phyloP scores from a whole-genome alignment of 2,329 filamentous ascomycete genomes.

The Aspergillus quadrilineatus region DNA sequence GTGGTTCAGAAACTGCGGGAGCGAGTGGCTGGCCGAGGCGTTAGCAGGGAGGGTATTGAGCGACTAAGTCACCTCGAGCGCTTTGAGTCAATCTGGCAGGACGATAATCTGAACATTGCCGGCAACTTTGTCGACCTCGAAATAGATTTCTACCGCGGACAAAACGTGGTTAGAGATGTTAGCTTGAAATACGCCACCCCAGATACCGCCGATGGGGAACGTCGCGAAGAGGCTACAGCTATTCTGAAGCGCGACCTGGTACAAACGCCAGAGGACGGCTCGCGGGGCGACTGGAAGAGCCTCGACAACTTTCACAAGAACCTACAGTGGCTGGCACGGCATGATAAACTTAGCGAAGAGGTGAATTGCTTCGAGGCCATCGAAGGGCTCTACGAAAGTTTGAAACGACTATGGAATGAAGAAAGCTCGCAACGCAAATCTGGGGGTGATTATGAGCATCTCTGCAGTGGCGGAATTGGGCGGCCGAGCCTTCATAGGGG shows the following conservation, averaged over 20 bases:
- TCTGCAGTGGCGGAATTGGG: constrained; percentile 44
- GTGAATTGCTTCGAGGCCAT: constrained; percentile 49
- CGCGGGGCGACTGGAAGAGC: constrained; percentile 36
- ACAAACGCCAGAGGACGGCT: constrained; percentile 32
- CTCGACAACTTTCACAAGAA: constrained; percentile 44
- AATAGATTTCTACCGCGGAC: constrained; percentile 43
- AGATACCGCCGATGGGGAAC: constrained; percentile 41
- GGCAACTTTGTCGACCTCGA: constrained; percentile 49
- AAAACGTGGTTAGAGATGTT: constrained; percentile 45
- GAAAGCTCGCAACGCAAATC: constrained; percentile 36
- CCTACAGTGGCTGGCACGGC: constrained; percentile 44
- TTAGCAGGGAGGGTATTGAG: constrained; percentile 46
- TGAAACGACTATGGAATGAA: constrained; percentile 45
- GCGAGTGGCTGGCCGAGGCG: constrained; percentile 43
- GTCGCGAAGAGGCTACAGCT: constrained; percentile 43
- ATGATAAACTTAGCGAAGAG: constrained; percentile 46
- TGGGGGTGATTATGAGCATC: constrained; percentile 36
- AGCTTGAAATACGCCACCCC: constrained; percentile 45
- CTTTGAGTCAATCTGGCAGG: constrained; percentile 49
- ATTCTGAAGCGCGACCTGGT: constrained; percentile 44
- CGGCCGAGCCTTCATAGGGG: constrained; percentile 43
- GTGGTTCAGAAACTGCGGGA: constrained; percentile 42
- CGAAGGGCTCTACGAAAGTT: constrained; percentile 43
- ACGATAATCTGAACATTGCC: constrained; percentile 47
- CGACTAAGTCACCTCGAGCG: constrained; percentile 44